Percentiles rank a stretch among this genome's conserved stretches.
Evolutionary conservation across 148 eudicot species (phyloP).

Genomic region (Amaranthus cruentus): DNA sequence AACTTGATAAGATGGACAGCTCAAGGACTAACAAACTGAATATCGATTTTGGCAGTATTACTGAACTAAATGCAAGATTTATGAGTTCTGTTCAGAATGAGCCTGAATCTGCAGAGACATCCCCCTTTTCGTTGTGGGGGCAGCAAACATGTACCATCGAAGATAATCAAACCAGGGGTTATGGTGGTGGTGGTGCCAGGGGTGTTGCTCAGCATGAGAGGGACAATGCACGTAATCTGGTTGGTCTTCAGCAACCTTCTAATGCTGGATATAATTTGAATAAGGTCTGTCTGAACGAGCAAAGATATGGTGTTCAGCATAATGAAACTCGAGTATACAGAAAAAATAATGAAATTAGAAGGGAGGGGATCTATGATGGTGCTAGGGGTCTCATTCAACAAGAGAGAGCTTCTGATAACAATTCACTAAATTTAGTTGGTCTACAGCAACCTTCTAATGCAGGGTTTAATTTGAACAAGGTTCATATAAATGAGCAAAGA

Average conservation of each 20-base stretch:
- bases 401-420: constrained; percentile 29
- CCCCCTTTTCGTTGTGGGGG: constrained; percentile 43
- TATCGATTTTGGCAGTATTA: constrained; percentile 46
- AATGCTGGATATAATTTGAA: constrained; percentile 30
- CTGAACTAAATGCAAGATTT: constrained; percentile 36
- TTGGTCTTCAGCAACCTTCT: constrained; percentile 34
- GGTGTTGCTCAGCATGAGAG: constrained; percentile 34
- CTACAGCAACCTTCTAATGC: constrained; percentile 32
- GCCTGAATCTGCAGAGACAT: constrained; percentile 28
- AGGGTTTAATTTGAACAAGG: constrained; percentile 29
- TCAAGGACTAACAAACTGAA: constrained; percentile 36
- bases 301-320: constrained; percentile 20
- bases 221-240: constrained; percentile 35
- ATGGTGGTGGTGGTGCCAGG: constrained; percentile 28
- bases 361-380: constrained; percentile 25
- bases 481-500: constrained; percentile 27
- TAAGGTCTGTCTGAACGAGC: constrained; percentile 27
- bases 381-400: constrained; percentile 31
- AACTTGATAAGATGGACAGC: constrained; percentile 34
- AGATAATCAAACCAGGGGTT: constrained; percentile 30
- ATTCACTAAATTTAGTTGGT: constrained; percentile 36
- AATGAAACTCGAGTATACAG: constrained; percentile 6
- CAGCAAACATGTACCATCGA: constrained; percentile 48
- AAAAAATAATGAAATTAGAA: neutral
- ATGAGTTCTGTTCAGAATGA: constrained; percentile 34